These are phyloP conservation scores for Botryotinia convoluta DNA, from an alignment of 2,329 filamentous ascomycete species.

Conservation along the genomic window DNA sequence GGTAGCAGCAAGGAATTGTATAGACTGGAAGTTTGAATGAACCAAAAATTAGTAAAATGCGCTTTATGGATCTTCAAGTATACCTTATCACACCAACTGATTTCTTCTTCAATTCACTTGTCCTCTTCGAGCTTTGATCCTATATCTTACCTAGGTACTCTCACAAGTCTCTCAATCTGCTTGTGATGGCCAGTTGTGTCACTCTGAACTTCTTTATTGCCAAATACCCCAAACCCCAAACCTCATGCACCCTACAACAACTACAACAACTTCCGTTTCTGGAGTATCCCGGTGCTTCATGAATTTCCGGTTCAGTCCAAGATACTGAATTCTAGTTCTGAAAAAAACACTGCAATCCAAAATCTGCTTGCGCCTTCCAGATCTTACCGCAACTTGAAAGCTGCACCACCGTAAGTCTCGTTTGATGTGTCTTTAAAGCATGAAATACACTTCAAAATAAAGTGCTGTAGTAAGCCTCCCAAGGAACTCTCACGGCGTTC, in stretches of 20 bases:
- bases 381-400: no score
- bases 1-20: background rate
- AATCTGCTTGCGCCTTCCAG: background rate
- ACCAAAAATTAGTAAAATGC: background rate
- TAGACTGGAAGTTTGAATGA: background rate
- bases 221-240: background rate
- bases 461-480: no score
- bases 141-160: background rate
- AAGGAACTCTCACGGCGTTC: no score
- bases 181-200: background rate
- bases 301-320: background rate
- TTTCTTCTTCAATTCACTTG: no score
- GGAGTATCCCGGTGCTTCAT: background rate
- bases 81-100: background rate
- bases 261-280: background rate
- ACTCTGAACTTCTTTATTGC: background rate
- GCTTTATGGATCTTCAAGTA: background rate
- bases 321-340: no score
- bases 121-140: background rate
- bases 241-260: background rate
- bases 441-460: background rate
- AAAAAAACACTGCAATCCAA: background rate
- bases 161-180: background rate
- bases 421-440: background rate
- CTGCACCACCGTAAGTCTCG: background rate